These are phyloP conservation scores for Colletotrichum destructivum DNA, from an alignment of 2,329 filamentous ascomycete species.

Conservation along the genomic window DNA sequence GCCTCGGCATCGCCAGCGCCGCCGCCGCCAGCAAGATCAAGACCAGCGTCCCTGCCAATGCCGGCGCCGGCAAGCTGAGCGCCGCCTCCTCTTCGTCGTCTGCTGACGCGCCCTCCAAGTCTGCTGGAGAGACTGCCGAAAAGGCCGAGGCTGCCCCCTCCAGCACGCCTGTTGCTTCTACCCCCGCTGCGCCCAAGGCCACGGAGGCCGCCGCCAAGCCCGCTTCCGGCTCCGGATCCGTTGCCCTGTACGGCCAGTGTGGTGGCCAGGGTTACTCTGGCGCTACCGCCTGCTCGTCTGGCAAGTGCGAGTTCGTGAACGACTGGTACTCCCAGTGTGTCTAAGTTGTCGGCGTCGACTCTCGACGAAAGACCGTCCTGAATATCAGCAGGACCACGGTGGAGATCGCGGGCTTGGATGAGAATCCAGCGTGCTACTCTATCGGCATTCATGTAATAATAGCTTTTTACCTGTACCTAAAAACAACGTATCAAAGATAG, in stretches of 20 bases:
- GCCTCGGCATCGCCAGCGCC: conserved; percentile 21
- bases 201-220: conserved; percentile 3
- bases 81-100: neutral
- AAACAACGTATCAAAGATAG: too few relatives aligned
- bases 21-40: conserved; percentile 34
- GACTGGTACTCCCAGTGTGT: conserved; percentile 45
- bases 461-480: neutral
- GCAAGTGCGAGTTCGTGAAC: conserved; percentile 42
- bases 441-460: neutral
- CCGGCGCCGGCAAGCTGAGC: conserved; percentile 36
- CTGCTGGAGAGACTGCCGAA: conserved; percentile 2
- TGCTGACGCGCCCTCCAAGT: too few relatives aligned
- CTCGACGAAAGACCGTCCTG: neutral
- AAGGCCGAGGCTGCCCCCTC: neutral
- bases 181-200: conserved; percentile 13
- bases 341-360: neutral
- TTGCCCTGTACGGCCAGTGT: conserved; percentile 55
- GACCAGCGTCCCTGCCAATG: conserved; percentile 34
- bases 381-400: neutral
- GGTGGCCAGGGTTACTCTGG: conserved; percentile 45
- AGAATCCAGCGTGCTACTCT: too few relatives aligned
- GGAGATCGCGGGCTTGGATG: too few relatives aligned
- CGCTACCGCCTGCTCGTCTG: conserved; percentile 43
- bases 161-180: conserved; percentile 3
- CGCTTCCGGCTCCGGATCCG: conserved; percentile 43